Evolutionary conservation across 495 filamentous ascomycete genomes (phyloP).

Genomic region (Lindgomyces ingoldianus): DNA sequence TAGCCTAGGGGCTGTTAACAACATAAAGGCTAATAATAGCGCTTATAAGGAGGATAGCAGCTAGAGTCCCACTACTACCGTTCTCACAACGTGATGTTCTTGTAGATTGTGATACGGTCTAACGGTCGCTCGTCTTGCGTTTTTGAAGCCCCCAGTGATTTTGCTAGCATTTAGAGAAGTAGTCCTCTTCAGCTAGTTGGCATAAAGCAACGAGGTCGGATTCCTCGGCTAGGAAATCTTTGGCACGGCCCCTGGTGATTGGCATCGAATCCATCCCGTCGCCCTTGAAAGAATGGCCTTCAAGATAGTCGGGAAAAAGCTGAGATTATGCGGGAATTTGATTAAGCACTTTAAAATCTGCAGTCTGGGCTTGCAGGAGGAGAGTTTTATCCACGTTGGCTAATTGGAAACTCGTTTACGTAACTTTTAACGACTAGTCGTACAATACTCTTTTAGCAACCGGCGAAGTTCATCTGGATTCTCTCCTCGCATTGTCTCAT

Average conservation of each 20-base stretch:
- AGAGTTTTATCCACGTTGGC: constrained; percentile 11
- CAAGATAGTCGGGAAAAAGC: neutral
- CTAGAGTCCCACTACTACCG: constrained; percentile 5
- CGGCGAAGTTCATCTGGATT: constrained; percentile 8
- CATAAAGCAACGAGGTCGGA: constrained; percentile 19
- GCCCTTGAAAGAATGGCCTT: constrained; percentile 1
- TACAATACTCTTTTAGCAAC: neutral
- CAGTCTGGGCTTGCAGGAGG: constrained; percentile 10
- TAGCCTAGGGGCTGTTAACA: constrained; percentile 5
- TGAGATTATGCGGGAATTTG: neutral
- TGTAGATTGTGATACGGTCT: constrained; percentile 18
- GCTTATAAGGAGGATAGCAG: constrained; percentile 10
- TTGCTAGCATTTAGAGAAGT: constrained; percentile 18
- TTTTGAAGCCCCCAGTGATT: constrained; percentile 23
- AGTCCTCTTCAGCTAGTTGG: constrained; percentile 12
- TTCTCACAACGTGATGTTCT: neutral
- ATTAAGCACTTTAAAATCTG: neutral
- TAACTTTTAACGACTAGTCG: constrained; percentile 9
- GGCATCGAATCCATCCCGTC: neutral
- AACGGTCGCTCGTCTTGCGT: constrained; percentile 3
- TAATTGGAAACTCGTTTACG: neutral
- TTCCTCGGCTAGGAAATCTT: constrained; percentile 16
- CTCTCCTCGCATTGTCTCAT: constrained; percentile 10
- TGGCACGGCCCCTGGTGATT: constrained; percentile 16
- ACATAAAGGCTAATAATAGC: constrained; percentile 17